phyloP scores from a whole-genome alignment of 345 rosid species.

The Lepidium didymum region DNA sequence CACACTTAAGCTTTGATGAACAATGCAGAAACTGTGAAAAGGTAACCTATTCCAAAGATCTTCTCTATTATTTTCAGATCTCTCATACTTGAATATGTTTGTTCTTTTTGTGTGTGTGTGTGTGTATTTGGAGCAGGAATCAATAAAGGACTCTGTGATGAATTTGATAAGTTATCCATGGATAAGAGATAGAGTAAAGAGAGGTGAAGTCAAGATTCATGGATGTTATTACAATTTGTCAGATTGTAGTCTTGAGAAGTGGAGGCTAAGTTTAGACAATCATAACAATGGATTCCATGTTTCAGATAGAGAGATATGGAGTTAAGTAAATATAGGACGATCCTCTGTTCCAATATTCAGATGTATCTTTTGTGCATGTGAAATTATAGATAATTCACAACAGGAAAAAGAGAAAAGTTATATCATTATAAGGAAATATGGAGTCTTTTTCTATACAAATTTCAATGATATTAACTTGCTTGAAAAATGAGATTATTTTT shows the following conservation, averaged over 20 bases:
- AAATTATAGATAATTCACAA: neutral
- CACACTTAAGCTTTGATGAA: conserved; percentile 62
- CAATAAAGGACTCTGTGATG: conserved; percentile 49
- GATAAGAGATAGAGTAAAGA: conserved; percentile 54
- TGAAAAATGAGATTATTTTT: too few relatives aligned
- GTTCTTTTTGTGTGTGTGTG: neutral
- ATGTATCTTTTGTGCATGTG: conserved; percentile 6
- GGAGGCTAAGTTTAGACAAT: conserved; percentile 43
- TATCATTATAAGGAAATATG: too few relatives aligned
- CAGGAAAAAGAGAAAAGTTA: too few relatives aligned
- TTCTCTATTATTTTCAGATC: neutral
- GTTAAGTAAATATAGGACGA: neutral
- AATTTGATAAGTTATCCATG: conserved; percentile 71
- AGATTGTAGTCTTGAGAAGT: conserved; percentile 52
- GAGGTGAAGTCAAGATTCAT: conserved; percentile 38
- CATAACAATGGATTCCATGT: conserved; percentile 11
- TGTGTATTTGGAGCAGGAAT: conserved; percentile 38
- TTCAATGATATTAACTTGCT: too few relatives aligned
- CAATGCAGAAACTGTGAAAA: conserved; percentile 89
- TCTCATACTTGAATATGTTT: conserved; percentile 1
- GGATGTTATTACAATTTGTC: conserved; percentile 64
- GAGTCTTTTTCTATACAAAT: too few relatives aligned
- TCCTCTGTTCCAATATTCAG: neutral
- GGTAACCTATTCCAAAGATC: conserved; percentile 31
- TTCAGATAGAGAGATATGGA: conserved; percentile 27